Evolutionary conservation across 2,329 filamentous ascomycete genomes (phyloP).

Genomic region (Lasiodiplodia sp.): DNA sequence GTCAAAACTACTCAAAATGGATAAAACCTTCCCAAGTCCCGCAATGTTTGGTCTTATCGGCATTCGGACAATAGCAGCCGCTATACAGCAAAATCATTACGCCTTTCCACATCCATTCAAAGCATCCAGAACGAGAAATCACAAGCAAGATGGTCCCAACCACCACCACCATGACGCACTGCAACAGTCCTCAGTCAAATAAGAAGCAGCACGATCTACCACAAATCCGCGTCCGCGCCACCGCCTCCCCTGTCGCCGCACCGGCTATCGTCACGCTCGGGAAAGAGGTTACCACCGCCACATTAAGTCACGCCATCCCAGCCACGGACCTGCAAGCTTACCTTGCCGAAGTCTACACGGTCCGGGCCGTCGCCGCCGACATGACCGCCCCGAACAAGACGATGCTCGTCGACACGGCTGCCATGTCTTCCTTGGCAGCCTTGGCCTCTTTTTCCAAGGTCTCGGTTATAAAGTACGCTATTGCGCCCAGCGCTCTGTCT

Average conservation of each 20-base stretch:
- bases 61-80: too few species aligned
- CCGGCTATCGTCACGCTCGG: background rate
- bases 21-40: too few species aligned
- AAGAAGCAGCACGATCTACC: background rate
- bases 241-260: background rate
- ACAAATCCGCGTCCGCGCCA: background rate
- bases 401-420: background rate
- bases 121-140: too few species aligned
- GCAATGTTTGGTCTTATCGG: too few species aligned
- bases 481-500: background rate
- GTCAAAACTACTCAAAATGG: too few species aligned
- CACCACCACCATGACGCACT: background rate
- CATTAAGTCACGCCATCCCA: background rate
- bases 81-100: too few species aligned
- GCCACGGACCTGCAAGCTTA: background rate
- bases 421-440: too few species aligned
- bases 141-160: too few species aligned
- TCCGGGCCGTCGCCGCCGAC: background rate
- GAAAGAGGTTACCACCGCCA: background rate
- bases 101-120: too few species aligned
- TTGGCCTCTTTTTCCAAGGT: too few species aligned
- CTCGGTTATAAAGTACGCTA: too few species aligned
- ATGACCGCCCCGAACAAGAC: background rate
- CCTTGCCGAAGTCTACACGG: background rate
- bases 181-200: too few species aligned